These are phyloP conservation scores for Mycotypha africana DNA, from an alignment of 371 early-diverging fungal genomes.

Conservation along the genomic window DNA sequence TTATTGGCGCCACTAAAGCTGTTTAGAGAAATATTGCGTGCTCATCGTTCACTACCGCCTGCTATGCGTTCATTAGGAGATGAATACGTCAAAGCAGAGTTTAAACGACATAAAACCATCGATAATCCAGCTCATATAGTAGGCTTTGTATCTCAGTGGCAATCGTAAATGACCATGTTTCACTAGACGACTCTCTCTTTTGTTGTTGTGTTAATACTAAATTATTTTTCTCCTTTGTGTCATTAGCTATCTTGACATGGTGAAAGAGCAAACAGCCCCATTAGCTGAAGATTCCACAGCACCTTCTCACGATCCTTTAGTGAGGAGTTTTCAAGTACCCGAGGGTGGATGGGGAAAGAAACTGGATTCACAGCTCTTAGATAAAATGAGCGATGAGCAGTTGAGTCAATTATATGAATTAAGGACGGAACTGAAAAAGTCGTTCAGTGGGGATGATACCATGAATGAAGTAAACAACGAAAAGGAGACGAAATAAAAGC, in stretches of 20 bases:
- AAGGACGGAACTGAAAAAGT: conserved; percentile 47
- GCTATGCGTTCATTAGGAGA: conserved; percentile 60
- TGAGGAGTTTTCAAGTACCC: conserved; percentile 29
- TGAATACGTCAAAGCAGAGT: conserved; percentile 65
- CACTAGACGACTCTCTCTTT: no score
- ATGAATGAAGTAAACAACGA: conserved; percentile 4
- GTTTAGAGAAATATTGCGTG: conserved; percentile 55
- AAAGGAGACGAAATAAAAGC: neutral
- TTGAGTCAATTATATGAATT: conserved; percentile 63
- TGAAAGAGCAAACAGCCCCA: conserved; percentile 32
- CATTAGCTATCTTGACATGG: conserved; percentile 23
- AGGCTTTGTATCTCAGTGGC: conserved; percentile 64
- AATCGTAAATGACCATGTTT: conserved; percentile 35
- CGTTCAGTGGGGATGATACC: conserved; percentile 32
- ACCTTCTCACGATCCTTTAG: conserved; percentile 27
- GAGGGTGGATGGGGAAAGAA: conserved; percentile 50
- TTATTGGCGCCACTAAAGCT: conserved; percentile 52
- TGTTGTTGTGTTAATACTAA: neutral
- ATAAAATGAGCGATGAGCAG: conserved; percentile 65
- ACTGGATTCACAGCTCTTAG: conserved; percentile 39
- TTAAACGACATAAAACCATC: conserved; percentile 55
- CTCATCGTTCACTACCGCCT: conserved; percentile 52
- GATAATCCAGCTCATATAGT: conserved; percentile 64
- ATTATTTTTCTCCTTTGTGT: neutral
- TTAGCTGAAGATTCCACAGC: conserved; percentile 18